These are phyloP conservation scores for Xylaria grammica DNA, from an alignment of 495 filamentous ascomycete species.

Conservation along the genomic window DNA sequence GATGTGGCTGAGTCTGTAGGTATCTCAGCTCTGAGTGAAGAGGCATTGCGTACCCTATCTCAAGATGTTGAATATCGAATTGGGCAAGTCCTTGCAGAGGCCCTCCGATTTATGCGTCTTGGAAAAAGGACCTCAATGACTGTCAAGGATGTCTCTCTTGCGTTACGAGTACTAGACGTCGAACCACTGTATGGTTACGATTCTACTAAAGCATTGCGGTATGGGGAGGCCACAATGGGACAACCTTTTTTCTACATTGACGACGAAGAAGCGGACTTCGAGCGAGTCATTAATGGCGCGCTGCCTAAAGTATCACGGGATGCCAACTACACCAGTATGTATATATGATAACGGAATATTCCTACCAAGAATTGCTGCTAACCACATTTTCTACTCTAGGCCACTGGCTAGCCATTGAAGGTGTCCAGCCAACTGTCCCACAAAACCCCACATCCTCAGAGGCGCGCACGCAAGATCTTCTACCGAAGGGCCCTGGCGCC, in stretches of 20 bases:
- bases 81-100: slow-evolving; percentile 88
- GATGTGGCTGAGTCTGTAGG: slow-evolving; percentile 97
- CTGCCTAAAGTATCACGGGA: slow-evolving; percentile 95
- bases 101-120: slow-evolving; percentile 93
- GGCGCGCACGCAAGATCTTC: slow-evolving; percentile 75
- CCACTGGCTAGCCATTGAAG: slow-evolving; percentile 96
- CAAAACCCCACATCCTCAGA: slow-evolving; percentile 92
- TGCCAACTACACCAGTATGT: slow-evolving; percentile 82
- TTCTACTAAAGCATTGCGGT: slow-evolving; percentile 80
- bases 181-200: slow-evolving; percentile 97
- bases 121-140: slow-evolving; percentile 79
- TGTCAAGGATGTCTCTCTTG: slow-evolving; percentile 84
- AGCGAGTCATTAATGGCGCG: slow-evolving; percentile 96
- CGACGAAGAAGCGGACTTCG: slow-evolving; percentile 98
- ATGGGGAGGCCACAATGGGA: slow-evolving; percentile 91
- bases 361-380: slow-evolving; percentile 12
- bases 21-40: slow-evolving; percentile 75
- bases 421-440: slow-evolving; percentile 92
- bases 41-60: slow-evolving; percentile 80
- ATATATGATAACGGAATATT: background rate
- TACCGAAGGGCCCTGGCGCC: slow-evolving; percentile 86
- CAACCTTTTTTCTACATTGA: slow-evolving; percentile 97
- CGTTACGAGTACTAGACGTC: slow-evolving; percentile 82
- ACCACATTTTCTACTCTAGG: slow-evolving; percentile 52
- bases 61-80: slow-evolving; percentile 96